phyloP scores from a whole-genome alignment of 371 early-diverging fungal species.

The Apophysomyces ossiformis region DNA sequence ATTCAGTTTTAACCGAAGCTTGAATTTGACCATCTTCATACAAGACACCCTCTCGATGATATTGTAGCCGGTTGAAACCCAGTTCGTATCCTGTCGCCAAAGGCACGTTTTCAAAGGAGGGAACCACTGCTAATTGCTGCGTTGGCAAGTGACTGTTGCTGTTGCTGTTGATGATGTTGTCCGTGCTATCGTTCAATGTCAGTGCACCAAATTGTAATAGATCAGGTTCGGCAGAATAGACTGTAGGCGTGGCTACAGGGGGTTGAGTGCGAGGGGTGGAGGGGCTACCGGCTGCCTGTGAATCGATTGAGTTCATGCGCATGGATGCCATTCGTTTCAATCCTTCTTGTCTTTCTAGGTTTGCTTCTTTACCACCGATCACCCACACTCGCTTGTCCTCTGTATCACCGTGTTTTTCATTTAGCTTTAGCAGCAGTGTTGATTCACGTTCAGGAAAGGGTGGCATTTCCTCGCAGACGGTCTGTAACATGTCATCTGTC shows the following conservation, averaged over 20 bases:
- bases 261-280: slow-evolving; percentile 21
- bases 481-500: slow-evolving; percentile 86
- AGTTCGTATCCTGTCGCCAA: slow-evolving; percentile 61
- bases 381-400: slow-evolving; percentile 96
- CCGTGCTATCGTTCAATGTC: slow-evolving; percentile 19
- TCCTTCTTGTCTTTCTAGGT: slow-evolving; percentile 55
- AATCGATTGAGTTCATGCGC: slow-evolving; percentile 36
- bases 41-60: slow-evolving; percentile 81
- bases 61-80: slow-evolving; percentile 64
- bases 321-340: slow-evolving; percentile 51
- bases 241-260: slow-evolving; percentile 13
- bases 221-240: slow-evolving; percentile 29
- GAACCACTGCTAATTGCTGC: slow-evolving; percentile 14
- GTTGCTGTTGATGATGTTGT: background rate
- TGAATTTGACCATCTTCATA: slow-evolving; percentile 88
- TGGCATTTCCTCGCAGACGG: slow-evolving; percentile 97
- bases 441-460: slow-evolving; percentile 95
- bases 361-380: slow-evolving; percentile 90
- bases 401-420: slow-evolving; percentile 85
- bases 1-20: slow-evolving; percentile 89
- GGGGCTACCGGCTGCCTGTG: slow-evolving; percentile 7
- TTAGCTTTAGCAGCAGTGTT: slow-evolving; percentile 78
- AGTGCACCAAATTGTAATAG: slow-evolving; percentile 44
- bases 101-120: slow-evolving; percentile 27
- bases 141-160: background rate